Evolutionary conservation across 371 early-diverging fungal genomes (phyloP), one percentile per base, ranked within the genome.

Genomic region (Zychaea mexicana): DNA sequence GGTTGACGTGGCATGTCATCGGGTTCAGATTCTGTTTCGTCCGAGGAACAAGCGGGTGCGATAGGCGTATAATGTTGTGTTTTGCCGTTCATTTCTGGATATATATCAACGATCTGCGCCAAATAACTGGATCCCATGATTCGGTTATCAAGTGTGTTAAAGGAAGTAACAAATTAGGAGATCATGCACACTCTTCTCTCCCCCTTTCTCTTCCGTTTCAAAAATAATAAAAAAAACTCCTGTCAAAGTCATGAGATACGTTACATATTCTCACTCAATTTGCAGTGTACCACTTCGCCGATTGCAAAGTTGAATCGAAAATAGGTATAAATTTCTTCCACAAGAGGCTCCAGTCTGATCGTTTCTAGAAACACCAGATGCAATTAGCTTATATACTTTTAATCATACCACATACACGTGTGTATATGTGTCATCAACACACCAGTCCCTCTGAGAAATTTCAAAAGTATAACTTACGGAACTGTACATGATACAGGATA

Each of bases 401-500:
- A n/a, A 24, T 49, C 6, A 19, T 17, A 0, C 2, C n/a, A 49
- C 49, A 9, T 22, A 24, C n/a, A 15, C 38, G 7, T 36, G 7
- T 36, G 15, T 56, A n/a, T 56, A 4, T 33, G 26, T n/a, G 15
- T 56, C 32, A 27, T 32, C 21, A n/a, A n/a, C n/a, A n/a, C n/a
- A n/a, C n/a, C n/a, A n/a, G n/a, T n/a, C n/a, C n/a, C n/a, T n/a
- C n/a, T n/a, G n/a, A n/a, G n/a, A n/a, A n/a, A n/a, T 33, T 8
- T 8, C 12, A 33, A 42, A 1, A 42, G 42, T 12, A 1, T 54
- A 38, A 76, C 82, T 57, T 84, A 92, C 92, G 86, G 66, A 87
- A 90, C 63, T 91, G 91, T 24, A 90, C 82, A 64, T 81, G 75
- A 55, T 81, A 70, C 49, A 92, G 65, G 7, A 90, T 77, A 6